Evolutionary conservation across 169 alveolate species (phyloP), one percentile per base, ranked within the genome.

Genomic region (Plasmodium ovale): DNA sequence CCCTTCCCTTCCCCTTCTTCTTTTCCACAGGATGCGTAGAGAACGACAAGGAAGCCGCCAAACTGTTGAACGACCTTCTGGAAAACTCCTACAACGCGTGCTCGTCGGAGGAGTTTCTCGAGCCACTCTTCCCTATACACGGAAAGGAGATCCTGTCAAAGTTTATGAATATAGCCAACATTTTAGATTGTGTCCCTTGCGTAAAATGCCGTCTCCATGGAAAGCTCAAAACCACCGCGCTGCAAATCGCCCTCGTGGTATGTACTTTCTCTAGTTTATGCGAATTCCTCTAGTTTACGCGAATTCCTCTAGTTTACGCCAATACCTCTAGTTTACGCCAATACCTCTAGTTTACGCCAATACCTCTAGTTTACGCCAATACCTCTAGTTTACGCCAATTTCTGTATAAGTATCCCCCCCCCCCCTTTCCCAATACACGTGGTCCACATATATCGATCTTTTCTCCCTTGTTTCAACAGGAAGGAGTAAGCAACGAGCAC

Each of bases 131-230:
- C 14, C 88, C 88, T 14, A 59, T 31, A 0, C 88, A 74, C 5
- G 88, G 88, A 33, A 74, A 74, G 51, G 88, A 74, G 29, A 74
- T 74, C 25, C 65, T 87, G 29, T 59, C 87, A n/a, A 87, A 69
- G 3, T 87, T 68, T 58, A 54, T 71, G 64, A 87, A 87, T 19
- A 87, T 73, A 44, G 54, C 85, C 0, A 87, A 59, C 6, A 68
- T 65, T 35, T 37, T 70, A 5, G 91, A 84, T 47, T 97, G 99
- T 84, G 96, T 97, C 3, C 95, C 96, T 23, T 97, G 99, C 77
- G 98, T 96, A 42, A 97, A 96, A 87, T 97, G 99, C 72, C 91
- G 97, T 31, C 89, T 97, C 67, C 98, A 97, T 72, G 98, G 98
- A 21, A 97, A 96, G 89, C 73, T 97, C 44, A 96, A 97, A 89